Evolutionary conservation across 78 protist species (phyloP).

Genomic region (Tieghemostelium lacteum): DNA sequence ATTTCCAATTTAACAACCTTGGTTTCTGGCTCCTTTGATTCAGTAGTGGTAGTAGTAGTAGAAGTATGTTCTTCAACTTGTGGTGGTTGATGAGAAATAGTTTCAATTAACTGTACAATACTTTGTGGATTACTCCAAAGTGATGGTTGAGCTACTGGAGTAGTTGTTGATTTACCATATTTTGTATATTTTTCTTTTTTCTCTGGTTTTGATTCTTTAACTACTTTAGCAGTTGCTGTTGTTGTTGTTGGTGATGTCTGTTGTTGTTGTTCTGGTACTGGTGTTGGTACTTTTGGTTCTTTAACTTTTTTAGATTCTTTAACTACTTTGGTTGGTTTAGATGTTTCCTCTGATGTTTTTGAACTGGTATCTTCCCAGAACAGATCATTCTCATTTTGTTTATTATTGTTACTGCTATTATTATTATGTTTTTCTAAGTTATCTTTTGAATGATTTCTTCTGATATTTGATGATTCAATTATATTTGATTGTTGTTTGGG

Average conservation of each 20-base stretch:
- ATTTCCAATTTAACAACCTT: not conserved
- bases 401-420: too few relatives aligned
- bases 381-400: too few relatives aligned
- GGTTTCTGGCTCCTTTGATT: not conserved
- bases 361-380: too few relatives aligned
- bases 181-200: not conserved
- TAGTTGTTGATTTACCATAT: not conserved
- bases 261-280: not conserved
- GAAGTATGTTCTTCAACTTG: not conserved
- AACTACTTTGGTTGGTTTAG: not conserved
- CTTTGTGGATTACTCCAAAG: not conserved
- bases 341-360: not conserved
- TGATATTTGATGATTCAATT: too few relatives aligned
- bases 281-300: not conserved
- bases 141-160: not conserved
- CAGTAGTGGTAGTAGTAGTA: not conserved
- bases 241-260: not conserved
- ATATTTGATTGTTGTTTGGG: too few relatives aligned
- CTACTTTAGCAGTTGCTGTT: not conserved
- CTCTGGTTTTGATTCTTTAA: not conserved
- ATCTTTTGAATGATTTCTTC: too few relatives aligned
- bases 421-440: too few relatives aligned
- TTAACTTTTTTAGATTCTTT: not conserved
- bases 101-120: not conserved
- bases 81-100: not conserved